Evolutionary conservation across 2,329 filamentous ascomycete genomes (phyloP).

Genomic region (Paracamarosporium sp.): DNA sequence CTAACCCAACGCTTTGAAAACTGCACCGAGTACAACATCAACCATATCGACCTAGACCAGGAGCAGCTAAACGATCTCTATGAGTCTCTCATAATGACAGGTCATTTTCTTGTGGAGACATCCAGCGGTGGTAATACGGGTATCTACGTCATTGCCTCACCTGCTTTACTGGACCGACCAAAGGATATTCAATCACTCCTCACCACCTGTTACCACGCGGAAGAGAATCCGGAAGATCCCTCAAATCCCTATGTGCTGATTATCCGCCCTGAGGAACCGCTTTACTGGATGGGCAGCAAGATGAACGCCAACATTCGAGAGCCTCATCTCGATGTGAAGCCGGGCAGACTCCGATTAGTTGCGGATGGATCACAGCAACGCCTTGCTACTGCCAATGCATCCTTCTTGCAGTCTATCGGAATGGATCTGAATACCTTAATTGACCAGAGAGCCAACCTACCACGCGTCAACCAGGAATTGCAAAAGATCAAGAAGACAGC

Average conservation of each 20-base stretch:
- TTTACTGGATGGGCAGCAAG: constrained; percentile 82
- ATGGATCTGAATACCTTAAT: constrained; percentile 88
- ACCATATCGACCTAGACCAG: constrained; percentile 70
- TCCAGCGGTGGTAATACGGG: constrained; percentile 72
- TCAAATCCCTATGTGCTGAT: constrained; percentile 86
- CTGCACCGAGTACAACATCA: constrained; percentile 91
- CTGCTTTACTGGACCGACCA: constrained; percentile 74
- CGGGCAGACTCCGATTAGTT: constrained; percentile 84
- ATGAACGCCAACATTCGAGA: constrained; percentile 75
- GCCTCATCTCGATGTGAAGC: constrained; percentile 82
- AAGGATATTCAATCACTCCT: constrained; percentile 87
- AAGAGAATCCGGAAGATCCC: constrained; percentile 73
- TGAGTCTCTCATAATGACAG: constrained; percentile 78
- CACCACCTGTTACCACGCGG: constrained; percentile 76
- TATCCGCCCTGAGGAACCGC: constrained; percentile 77
- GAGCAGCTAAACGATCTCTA: constrained; percentile 78
- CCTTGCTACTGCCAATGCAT: constrained; percentile 77
- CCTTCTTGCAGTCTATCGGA: constrained; percentile 79
- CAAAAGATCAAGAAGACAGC: constrained; percentile 95
- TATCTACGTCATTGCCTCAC: constrained; percentile 84
- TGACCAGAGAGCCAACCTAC: constrained; percentile 90
- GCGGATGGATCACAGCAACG: constrained; percentile 84
- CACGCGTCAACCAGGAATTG: constrained; percentile 87
- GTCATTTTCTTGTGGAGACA: constrained; percentile 84
- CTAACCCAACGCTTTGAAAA: constrained; percentile 95